phyloP scores from a whole-genome alignment of 2,329 filamentous ascomycete genomes.

The Coniochaeta pulveracea region DNA sequence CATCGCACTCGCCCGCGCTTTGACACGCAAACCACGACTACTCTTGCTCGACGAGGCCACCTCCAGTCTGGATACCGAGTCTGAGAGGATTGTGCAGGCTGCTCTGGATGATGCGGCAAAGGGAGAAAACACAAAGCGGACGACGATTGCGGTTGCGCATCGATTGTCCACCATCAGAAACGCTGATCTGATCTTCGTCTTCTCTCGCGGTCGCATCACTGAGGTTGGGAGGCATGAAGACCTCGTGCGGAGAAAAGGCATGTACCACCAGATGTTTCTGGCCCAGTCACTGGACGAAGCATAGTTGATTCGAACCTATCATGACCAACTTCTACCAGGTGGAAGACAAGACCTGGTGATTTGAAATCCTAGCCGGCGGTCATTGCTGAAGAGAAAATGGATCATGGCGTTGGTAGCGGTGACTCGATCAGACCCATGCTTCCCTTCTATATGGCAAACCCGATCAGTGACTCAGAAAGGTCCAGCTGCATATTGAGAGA shows the following conservation, averaged over 20 bases:
- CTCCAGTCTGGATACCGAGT: constrained; percentile 49
- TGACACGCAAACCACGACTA: constrained; percentile 54
- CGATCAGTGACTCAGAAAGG: no score
- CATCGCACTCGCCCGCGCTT: constrained; percentile 60
- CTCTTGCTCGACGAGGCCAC: constrained; percentile 68
- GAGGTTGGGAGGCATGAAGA: constrained; percentile 10
- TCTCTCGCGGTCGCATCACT: constrained; percentile 22
- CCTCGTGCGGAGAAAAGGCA: constrained; percentile 8
- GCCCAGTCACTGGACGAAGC: constrained; percentile 9
- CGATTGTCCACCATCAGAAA: constrained; percentile 42
- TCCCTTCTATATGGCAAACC: no score
- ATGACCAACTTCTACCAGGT: no score
- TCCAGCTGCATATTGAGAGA: no score
- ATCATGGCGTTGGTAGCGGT: no score
- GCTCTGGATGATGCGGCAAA: constrained; percentile 50
- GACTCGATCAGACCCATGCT: no score
- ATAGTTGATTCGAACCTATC: no score
- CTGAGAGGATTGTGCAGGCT: constrained; percentile 52
- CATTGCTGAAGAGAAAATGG: no score
- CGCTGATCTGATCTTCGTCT: constrained; percentile 52
- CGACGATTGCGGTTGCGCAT: constrained; percentile 57
- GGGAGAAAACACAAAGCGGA: constrained; percentile 29
- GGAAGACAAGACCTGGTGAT: no score
- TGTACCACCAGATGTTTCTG: constrained; percentile 12
- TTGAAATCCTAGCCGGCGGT: no score